phyloP scores from a whole-genome alignment of 805 yeast genomes.

The Saturnispora hagleri region DNA sequence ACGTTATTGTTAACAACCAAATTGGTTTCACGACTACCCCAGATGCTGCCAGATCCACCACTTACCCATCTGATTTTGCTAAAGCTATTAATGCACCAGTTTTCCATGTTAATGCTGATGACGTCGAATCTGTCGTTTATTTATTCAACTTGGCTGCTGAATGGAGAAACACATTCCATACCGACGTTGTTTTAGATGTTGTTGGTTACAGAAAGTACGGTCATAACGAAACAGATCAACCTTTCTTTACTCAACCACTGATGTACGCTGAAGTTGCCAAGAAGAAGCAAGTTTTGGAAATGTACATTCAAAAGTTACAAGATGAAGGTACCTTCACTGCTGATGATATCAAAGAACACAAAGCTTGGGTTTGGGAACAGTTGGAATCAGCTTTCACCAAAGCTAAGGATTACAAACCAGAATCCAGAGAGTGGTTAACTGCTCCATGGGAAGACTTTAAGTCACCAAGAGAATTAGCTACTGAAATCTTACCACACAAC shows the following conservation, averaged over 20 bases:
- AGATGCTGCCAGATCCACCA: slow-evolving; percentile 92
- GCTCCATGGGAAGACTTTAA: slow-evolving; percentile 99
- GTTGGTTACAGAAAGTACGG: slow-evolving; percentile 99
- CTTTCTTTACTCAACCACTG: slow-evolving; percentile 95
- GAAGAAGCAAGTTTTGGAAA: slow-evolving; percentile 82
- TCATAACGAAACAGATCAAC: slow-evolving; percentile 99
- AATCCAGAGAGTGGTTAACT: slow-evolving; percentile 94
- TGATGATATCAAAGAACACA: slow-evolving; percentile 91
- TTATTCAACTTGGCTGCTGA: slow-evolving; percentile 96
- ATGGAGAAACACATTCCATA: slow-evolving; percentile 94
- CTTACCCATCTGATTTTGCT: slow-evolving; percentile 96
- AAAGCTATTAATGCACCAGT: slow-evolving; percentile 96
- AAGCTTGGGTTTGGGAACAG: slow-evolving; percentile 93
- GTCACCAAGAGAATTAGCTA: slow-evolving; percentile 93
- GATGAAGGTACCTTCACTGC: slow-evolving; percentile 82
- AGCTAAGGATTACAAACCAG: slow-evolving; percentile 84
- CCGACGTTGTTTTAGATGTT: slow-evolving; percentile 92
- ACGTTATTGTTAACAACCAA: slow-evolving; percentile 94
- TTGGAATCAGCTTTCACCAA: slow-evolving; percentile 85
- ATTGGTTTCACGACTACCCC: slow-evolving; percentile 99
- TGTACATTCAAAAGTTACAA: slow-evolving; percentile 70
- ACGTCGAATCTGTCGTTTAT: slow-evolving; percentile 85
- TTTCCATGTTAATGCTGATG: slow-evolving; percentile 98
- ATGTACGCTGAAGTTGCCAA: slow-evolving; percentile 90
- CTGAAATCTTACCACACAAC: slow-evolving; percentile 89